Evolutionary conservation across 306 rosid genomes (phyloP).

Genomic region (Betula pendula): DNA sequence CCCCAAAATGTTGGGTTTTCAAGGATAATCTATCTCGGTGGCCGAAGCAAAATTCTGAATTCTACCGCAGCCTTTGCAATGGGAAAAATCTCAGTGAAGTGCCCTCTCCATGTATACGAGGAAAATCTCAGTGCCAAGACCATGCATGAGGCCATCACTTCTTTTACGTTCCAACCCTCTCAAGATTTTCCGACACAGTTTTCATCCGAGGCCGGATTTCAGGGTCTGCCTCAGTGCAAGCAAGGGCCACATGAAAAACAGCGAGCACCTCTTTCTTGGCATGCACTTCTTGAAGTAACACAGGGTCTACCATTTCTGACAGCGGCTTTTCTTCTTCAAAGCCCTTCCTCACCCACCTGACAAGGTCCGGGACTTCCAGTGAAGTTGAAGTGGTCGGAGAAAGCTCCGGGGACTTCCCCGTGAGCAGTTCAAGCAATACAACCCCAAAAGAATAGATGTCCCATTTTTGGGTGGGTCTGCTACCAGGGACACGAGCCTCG

Average conservation of each 20-base stretch:
- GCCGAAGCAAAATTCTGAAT: slow-evolving; percentile 31
- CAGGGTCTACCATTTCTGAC: slow-evolving; percentile 88
- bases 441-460: slow-evolving; percentile 91
- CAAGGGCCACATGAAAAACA: slow-evolving; percentile 78
- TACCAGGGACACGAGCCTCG: slow-evolving; percentile 67
- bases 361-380: slow-evolving; percentile 70
- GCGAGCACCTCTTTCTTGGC: slow-evolving; percentile 93
- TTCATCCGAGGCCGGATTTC: slow-evolving; percentile 91
- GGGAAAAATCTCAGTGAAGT: slow-evolving; percentile 21
- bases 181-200: slow-evolving; percentile 83
- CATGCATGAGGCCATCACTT: slow-evolving; percentile 15
- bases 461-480: slow-evolving; percentile 88
- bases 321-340: slow-evolving; percentile 87
- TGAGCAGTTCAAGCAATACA: slow-evolving; percentile 77
- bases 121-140: slow-evolving; percentile 23
- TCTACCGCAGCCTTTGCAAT: slow-evolving; percentile 30
- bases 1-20: slow-evolving; percentile 26
- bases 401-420: slow-evolving; percentile 90
- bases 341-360: slow-evolving; percentile 90
- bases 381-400: slow-evolving; percentile 92
- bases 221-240: slow-evolving; percentile 88
- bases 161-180: slow-evolving; percentile 51
- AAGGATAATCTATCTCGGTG: slow-evolving; percentile 33
- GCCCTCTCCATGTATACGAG: slow-evolving; percentile 8
- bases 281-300: slow-evolving; percentile 79